These are phyloP conservation scores for Ambrosiella xylebori DNA, from an alignment of 2,329 filamentous ascomycete genomes.

Conservation along the genomic window DNA sequence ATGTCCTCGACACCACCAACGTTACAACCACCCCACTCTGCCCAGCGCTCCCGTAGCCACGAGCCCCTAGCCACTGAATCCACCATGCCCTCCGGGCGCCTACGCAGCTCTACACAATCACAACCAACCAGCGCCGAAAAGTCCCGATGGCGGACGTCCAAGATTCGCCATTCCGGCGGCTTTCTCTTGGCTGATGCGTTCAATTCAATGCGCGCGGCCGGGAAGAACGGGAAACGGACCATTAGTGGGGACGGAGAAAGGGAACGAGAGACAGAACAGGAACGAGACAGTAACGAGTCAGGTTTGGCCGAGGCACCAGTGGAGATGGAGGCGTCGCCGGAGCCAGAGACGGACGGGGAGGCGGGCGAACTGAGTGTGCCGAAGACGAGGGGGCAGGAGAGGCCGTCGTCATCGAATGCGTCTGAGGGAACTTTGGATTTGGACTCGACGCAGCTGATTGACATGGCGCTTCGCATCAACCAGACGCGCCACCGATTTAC, in stretches of 20 bases:
- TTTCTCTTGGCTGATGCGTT: slow-evolving; percentile 34
- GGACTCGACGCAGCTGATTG: slow-evolving; percentile 79
- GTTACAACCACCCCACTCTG: not conserved
- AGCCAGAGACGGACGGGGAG: too few species aligned
- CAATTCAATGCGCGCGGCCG: slow-evolving; percentile 4
- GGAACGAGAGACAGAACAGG: too few species aligned
- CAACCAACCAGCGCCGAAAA: not conserved
- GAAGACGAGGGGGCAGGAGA: too few species aligned
- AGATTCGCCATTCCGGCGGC: slow-evolving; percentile 29
- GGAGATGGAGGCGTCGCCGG: too few species aligned
- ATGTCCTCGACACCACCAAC: not conserved
- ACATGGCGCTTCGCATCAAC: slow-evolving; percentile 76
- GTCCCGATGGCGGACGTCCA: slow-evolving; percentile 20
- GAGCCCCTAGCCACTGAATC: not conserved
- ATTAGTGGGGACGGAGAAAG: not conserved
- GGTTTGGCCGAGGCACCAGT: too few species aligned
- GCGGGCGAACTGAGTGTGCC: too few species aligned
- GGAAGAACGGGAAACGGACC: not conserved
- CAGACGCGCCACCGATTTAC: slow-evolving; percentile 55
- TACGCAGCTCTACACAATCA: not conserved
- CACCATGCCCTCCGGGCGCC: not conserved
- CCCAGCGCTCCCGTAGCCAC: not conserved
- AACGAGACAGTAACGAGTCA: too few species aligned
- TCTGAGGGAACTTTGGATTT: slow-evolving; percentile 33
- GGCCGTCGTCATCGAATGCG: too few species aligned